These are phyloP conservation scores for Pontederia crassipes DNA, from an alignment of 176 grass and related monocot species.

Conservation along the genomic window DNA sequence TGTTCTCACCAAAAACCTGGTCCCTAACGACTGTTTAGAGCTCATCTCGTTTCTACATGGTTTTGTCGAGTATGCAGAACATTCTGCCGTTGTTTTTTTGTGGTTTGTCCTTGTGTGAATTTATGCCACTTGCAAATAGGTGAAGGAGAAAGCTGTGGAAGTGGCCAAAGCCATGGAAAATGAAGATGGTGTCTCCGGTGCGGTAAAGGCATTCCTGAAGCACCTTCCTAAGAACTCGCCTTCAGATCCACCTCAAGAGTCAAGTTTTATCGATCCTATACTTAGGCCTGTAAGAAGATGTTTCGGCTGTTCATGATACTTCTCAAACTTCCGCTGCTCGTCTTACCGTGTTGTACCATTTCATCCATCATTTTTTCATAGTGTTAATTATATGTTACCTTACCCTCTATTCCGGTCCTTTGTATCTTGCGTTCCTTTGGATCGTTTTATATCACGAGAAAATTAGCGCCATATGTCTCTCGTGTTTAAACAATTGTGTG, in stretches of 20 bases:
- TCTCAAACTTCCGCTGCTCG: not conserved
- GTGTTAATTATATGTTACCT: no score
- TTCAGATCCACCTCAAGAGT: not conserved
- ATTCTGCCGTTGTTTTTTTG: not conserved
- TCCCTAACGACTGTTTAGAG: no score
- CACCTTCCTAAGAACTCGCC: conserved; percentile 45
- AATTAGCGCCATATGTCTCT: no score
- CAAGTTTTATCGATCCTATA: conserved; percentile 15
- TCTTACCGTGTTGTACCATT: no score
- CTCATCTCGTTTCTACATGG: no score
- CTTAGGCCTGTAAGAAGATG: conserved; percentile 30
- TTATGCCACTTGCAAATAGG: conserved; percentile 8
- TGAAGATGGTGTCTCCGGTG: conserved; percentile 63
- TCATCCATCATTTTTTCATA: no score
- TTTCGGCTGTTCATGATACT: conserved; percentile 38
- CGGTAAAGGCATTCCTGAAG: conserved; percentile 75
- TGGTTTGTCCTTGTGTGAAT: not conserved
- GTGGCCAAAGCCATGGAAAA: conserved; percentile 72
- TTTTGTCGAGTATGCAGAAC: no score
- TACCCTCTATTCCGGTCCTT: no score
- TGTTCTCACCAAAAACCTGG: no score
- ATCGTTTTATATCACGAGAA: no score
- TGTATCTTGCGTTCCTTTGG: no score
- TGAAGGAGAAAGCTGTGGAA: conserved; percentile 57
- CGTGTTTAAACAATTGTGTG: no score